Conservation (phyloP, 2,329 filamentous ascomycete species). For the Furcasterigmium sp. region DNA sequence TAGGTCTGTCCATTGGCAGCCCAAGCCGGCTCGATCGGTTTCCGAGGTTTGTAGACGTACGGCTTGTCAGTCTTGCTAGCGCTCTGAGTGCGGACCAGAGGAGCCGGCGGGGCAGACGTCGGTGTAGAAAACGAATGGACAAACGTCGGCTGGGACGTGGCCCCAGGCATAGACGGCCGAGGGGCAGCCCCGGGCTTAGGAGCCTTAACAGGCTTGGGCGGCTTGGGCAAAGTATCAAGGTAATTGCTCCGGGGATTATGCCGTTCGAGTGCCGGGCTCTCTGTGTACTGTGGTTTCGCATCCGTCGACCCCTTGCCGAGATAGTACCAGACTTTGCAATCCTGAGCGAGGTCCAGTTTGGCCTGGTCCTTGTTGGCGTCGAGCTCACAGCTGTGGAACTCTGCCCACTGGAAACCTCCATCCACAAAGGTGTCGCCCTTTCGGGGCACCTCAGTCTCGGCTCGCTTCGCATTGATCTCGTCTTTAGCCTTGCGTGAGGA, state of each 20-base stretch:
- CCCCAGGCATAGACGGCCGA: neutral
- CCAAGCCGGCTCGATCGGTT: constrained; percentile 21
- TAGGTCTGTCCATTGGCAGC: constrained; percentile 17
- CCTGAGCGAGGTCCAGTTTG: constrained; percentile 66
- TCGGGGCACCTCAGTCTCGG: constrained; percentile 56
- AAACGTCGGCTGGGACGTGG: neutral
- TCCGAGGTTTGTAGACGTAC: constrained; percentile 48
- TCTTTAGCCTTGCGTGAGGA: constrained; percentile 57
- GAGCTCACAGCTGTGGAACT: constrained; percentile 65
- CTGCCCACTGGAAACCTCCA: constrained; percentile 63
- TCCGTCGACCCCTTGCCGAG: constrained; percentile 83
- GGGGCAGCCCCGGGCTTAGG: constrained; percentile 11
- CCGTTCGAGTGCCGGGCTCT: constrained; percentile 55
- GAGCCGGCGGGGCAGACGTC: constrained; percentile 11
- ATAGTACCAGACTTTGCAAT: constrained; percentile 83
- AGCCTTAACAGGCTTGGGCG: constrained; percentile 29
- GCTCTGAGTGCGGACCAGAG: neutral
- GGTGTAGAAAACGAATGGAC: neutral
- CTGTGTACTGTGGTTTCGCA: constrained; percentile 84
- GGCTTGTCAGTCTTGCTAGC: constrained; percentile 35
- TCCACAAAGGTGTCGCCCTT: constrained; percentile 64
- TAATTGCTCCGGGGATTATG: constrained; percentile 69
- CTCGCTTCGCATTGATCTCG: constrained; percentile 61
- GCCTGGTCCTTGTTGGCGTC: constrained; percentile 51
- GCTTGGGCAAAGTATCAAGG: constrained; percentile 61